phyloP scores from a whole-genome alignment of 306 rosid species.

The Begonia masoniana region DNA sequence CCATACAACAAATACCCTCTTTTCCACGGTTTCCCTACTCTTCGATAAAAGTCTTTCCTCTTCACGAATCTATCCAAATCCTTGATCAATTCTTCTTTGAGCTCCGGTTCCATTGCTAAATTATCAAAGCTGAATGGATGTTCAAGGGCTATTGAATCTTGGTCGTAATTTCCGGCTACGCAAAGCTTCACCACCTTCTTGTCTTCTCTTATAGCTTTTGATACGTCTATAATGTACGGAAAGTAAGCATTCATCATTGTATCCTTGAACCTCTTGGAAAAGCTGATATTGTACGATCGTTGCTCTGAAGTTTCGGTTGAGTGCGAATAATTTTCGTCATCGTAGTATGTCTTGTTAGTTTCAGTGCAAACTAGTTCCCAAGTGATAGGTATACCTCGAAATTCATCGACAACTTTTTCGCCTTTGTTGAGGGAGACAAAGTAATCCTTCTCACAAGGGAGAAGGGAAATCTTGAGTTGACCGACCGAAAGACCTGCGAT shows the following conservation, averaged over 20 bases:
- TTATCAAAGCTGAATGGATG: constrained; percentile 33
- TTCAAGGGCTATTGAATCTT: constrained; percentile 11
- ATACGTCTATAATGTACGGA: constrained; percentile 20
- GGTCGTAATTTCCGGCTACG: neutral
- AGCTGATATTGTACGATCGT: constrained; percentile 12
- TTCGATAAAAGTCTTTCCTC: constrained; percentile 22
- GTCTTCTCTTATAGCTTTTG: constrained; percentile 19
- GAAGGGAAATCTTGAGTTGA: constrained; percentile 20
- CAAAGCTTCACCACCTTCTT: constrained; percentile 16
- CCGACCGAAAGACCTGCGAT: constrained; percentile 13
- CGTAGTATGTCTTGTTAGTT: neutral
- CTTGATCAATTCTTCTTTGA: constrained; percentile 19
- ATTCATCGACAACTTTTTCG: constrained; percentile 19
- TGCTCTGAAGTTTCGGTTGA: constrained; percentile 3
- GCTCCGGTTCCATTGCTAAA: constrained; percentile 27
- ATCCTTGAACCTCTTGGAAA: constrained; percentile 27
- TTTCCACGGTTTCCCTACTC: constrained; percentile 46
- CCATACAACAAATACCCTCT: constrained; percentile 41
- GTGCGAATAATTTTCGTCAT: neutral
- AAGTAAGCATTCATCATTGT: constrained; percentile 22
- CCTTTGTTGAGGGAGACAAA: constrained; percentile 22
- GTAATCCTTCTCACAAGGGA: constrained; percentile 8
- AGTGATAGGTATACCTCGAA: constrained; percentile 17
- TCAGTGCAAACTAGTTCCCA: constrained; percentile 22
- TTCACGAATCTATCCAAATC: constrained; percentile 32